A percentile compares a stretch with the other conserved stretches of the same genome.
These are phyloP conservation scores for Cordyceps pruinosa DNA, from an alignment of 2,329 filamentous ascomycete genomes.

Conservation along the genomic window DNA sequence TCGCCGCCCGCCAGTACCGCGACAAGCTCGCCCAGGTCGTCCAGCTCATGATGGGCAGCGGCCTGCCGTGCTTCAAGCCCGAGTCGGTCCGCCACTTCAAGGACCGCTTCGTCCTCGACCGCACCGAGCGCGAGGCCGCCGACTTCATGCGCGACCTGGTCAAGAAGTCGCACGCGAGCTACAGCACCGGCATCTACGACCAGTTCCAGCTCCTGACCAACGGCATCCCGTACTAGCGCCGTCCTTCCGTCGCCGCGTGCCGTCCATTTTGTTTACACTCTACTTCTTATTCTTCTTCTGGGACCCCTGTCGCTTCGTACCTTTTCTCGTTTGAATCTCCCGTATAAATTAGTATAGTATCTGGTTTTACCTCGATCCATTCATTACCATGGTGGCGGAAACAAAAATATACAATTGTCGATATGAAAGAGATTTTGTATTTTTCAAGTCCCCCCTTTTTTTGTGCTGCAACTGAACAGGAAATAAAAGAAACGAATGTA, in stretches of 20 bases:
- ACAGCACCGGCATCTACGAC: constrained; percentile 92
- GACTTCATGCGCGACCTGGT: constrained; percentile 89
- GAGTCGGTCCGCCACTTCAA: constrained; percentile 89
- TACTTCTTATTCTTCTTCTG: not conserved
- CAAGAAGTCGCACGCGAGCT: constrained; percentile 82
- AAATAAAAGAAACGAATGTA: not conserved
- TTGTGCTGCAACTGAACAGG: too few species aligned
- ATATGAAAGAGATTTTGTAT: too few species aligned
- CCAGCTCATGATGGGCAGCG: constrained; percentile 90
- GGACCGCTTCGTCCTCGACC: constrained; percentile 87
- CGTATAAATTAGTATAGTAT: not conserved
- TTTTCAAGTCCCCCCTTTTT: not conserved
- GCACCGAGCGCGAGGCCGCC: constrained; percentile 84
- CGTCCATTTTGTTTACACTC: not conserved
- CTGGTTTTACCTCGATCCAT: not conserved
- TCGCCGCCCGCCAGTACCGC: constrained; percentile 77
- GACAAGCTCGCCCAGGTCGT: constrained; percentile 89
- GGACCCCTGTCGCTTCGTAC: too few species aligned
- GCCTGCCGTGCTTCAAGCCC: constrained; percentile 95
- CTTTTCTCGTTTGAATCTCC: too few species aligned
- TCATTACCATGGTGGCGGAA: not conserved
- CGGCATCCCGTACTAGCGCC: constrained; percentile 86
- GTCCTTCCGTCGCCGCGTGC: too few species aligned
- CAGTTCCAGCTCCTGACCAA: constrained; percentile 97
- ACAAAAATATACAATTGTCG: not conserved